A percentile compares a stretch with the other conserved stretches of the same genome.
Conservation (phyloP, 768 basidiomycete genomes). For the Rossbeevera mucosa region DNA sequence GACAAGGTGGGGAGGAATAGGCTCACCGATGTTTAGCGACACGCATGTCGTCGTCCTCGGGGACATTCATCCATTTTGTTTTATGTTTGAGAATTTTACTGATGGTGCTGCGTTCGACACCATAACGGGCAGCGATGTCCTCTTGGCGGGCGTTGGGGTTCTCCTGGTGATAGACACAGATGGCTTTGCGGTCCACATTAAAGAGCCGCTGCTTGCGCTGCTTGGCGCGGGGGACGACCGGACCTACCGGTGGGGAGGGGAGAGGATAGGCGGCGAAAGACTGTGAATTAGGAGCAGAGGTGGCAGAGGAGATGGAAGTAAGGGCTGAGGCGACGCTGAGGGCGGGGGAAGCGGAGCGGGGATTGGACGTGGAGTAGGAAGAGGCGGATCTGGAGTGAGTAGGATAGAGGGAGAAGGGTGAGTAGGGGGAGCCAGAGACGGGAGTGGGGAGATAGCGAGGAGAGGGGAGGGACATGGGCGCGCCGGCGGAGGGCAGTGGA, state of each 20-base stretch:
- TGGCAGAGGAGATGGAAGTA: conserved; percentile 47
- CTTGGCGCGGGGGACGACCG: conserved; percentile 38
- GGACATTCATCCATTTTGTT: conserved; percentile 72
- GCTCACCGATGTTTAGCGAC: conserved; percentile 67
- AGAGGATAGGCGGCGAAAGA: conserved; percentile 29
- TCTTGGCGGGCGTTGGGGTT: conserved; percentile 75
- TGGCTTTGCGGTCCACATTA: conserved; percentile 68
- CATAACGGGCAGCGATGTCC: conserved; percentile 71
- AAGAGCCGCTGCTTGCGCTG: conserved; percentile 71
- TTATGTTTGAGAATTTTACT: conserved; percentile 88
- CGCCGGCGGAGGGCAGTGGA: conserved; percentile 12
- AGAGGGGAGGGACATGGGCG: conserved; percentile 32
- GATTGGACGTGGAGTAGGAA: conserved; percentile 41
- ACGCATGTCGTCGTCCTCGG: conserved; percentile 51
- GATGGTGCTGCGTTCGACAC: conserved; percentile 89
- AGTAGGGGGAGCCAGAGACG: conserved; percentile 42
- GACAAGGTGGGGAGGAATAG: conserved; percentile 1
- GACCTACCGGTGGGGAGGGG: conserved; percentile 25
- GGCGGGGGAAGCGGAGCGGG: conserved; percentile 58
- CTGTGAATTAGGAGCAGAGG: conserved; percentile 31
- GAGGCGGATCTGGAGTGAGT: conserved; percentile 46
- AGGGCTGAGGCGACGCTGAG: conserved; percentile 51
- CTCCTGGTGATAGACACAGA: conserved; percentile 61
- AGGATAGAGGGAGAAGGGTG: conserved; percentile 41
- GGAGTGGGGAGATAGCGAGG: conserved; percentile 46